A percentile compares a stretch with the other conserved stretches of the same genome.
Conservation (phyloP, 306 rosid species). For the Prunus mongolica region DNA sequence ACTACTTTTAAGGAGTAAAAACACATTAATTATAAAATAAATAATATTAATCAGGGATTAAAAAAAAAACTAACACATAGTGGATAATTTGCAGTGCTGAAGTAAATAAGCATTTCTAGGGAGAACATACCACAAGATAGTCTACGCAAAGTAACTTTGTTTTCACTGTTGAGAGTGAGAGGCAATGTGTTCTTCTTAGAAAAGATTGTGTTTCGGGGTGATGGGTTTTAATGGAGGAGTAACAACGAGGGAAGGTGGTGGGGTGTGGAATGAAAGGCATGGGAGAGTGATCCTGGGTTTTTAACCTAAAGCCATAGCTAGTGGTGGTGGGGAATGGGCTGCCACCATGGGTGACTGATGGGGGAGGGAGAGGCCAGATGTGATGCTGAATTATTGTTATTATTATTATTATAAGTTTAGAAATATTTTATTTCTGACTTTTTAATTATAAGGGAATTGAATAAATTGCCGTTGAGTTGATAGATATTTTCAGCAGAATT, state of each 20-base stretch:
- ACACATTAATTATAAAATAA: background rate
- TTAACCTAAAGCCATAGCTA: background rate
- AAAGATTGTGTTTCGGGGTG: constrained; percentile 41
- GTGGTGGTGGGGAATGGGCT: background rate
- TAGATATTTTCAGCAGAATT: no score
- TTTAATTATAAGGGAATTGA: no score
- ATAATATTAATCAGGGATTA: no score
- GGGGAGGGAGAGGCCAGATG: no score
- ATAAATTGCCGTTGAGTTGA: no score
- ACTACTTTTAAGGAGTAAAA: background rate
- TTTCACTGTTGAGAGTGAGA: constrained; percentile 38
- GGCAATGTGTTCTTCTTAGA: background rate
- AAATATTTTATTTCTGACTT: no score
- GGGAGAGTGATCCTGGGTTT: constrained; percentile 19
- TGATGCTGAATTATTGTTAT: no score
- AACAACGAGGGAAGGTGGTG: constrained; percentile 27
- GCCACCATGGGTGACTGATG: no score
- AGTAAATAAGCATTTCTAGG: background rate
- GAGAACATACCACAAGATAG: constrained; percentile 73
- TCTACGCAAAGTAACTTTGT: constrained; percentile 63
- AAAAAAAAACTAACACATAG: background rate
- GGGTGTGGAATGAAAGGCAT: constrained; percentile 20
- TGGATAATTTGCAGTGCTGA: background rate
- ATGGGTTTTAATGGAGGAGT: constrained; percentile 35
- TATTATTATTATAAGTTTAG: no score